Percentiles rank a stretch among this genome's conserved stretches.
Evolutionary conservation across 441 rosid species (phyloP).

Genomic region (Croton laevigatus): DNA sequence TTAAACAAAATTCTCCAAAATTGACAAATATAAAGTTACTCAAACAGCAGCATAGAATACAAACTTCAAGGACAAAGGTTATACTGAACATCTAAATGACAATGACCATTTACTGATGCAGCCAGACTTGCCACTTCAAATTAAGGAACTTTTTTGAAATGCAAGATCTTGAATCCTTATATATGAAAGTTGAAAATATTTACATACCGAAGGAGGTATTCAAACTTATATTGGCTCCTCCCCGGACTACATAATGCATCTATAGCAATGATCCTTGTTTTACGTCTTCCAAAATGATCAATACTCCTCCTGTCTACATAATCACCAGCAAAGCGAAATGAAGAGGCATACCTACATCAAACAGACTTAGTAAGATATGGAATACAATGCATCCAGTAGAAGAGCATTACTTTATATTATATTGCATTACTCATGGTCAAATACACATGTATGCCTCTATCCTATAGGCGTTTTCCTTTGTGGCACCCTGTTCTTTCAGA

Average conservation of each 20-base stretch:
- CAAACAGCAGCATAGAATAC: neutral
- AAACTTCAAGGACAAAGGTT: neutral
- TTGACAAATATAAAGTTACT: neutral
- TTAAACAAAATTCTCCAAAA: conserved; percentile 6
- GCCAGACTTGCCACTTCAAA: neutral
- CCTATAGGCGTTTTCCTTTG: too few species aligned
- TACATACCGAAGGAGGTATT: conserved; percentile 63
- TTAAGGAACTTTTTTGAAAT: neutral
- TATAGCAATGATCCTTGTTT: conserved; percentile 68
- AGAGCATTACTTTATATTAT: neutral
- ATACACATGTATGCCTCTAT: too few species aligned
- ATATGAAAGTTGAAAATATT: neutral
- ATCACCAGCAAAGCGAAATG: conserved; percentile 84
- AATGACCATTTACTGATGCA: neutral
- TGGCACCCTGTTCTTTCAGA: too few species aligned
- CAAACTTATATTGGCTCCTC: conserved; percentile 52
- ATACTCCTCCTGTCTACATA: conserved; percentile 52
- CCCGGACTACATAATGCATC: conserved; percentile 76
- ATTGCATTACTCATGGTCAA: neutral
- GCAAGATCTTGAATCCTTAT: neutral
- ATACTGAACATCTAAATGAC: neutral
- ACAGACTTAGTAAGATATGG: conserved; percentile 23
- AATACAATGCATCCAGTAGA: conserved; percentile 12
- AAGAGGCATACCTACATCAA: conserved; percentile 75
- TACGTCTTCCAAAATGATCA: conserved; percentile 62